Evolutionary conservation across 1,139 yeast species (phyloP), one percentile per base, ranked within the genome.

Genomic region (Diutina mesorugosa): DNA sequence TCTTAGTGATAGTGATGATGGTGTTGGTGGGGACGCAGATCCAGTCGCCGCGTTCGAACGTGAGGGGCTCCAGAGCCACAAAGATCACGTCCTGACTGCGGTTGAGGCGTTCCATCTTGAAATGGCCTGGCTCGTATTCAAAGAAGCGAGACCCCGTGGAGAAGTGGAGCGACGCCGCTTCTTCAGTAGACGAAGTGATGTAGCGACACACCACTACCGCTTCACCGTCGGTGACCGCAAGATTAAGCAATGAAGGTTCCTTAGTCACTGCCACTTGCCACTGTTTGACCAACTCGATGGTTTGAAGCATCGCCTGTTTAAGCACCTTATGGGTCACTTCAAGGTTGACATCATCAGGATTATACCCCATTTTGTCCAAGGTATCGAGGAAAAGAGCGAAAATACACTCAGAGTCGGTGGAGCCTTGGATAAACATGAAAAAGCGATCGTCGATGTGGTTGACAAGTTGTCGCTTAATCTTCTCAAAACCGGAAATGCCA

Each of bases 1-100:
- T 70, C 58, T 82, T 85, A 61, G 85, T 85, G 59, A 93, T 85
- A 0, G 96, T 87, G n/a, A 93, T 69, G 3, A 86, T 72, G 2
- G 97, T 87, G 68, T 93, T 93, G 3, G 98, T 87, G 1, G 98
- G 99, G 1, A 93, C 96, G 18, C 97, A 86, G 59, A 93, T 87
- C 99, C 99, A 93, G 71, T 93, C 99, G 48, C 93, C 93, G 58
- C 99, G 75, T 72, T 93, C 98, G 69, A 93, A 93, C 0, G 99
- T 93, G 58, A 93, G 76, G 0, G 99, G 99, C 66, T 93, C 99
- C 45, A 96, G 86, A 1, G 99, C 97, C 52, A 93, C 90, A 84
- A 93, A 87, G n/a, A 93, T 86, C 46, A 93, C 93, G 68, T 90
- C 93, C 67, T 91, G 98, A 8, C 95, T 88, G 56, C 97, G 77